Conservation (phyloP, 1,139 yeast species). For the Arxiozyma telluris region DNA sequence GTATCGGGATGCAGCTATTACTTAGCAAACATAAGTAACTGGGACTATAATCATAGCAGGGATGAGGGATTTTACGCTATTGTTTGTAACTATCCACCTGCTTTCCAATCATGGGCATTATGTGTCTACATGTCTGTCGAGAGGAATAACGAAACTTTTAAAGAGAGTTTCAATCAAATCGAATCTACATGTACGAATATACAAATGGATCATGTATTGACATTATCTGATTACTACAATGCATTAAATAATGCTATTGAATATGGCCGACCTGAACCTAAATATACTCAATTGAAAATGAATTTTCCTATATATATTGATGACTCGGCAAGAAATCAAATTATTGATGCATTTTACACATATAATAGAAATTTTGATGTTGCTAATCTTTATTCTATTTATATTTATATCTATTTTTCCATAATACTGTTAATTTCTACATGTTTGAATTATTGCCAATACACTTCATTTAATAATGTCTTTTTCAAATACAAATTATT, state of each 20-base stretch:
- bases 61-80: slow-evolving; percentile 4
- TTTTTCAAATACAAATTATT: slow-evolving; percentile 9
- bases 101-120: slow-evolving; percentile 17
- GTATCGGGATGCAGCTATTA: slow-evolving; percentile 6
- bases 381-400: slow-evolving; percentile 11
- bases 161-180: slow-evolving; percentile 10
- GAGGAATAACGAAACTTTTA: slow-evolving; percentile 6
- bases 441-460: slow-evolving; percentile 9
- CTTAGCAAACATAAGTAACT: slow-evolving; percentile 2
- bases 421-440: slow-evolving; percentile 8
- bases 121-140: slow-evolving; percentile 13
- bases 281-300: slow-evolving; percentile 1
- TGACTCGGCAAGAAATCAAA: slow-evolving; percentile 5
- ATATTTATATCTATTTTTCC: slow-evolving; percentile 12
- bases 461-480: slow-evolving; percentile 12
- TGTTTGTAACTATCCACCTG: slow-evolving; percentile 17
- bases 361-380: slow-evolving; percentile 15
- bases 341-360: slow-evolving; percentile 14
- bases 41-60: slow-evolving; percentile 4
- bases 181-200: slow-evolving; percentile 6
- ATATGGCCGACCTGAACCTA: slow-evolving; percentile 4
- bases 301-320: slow-evolving; percentile 13
- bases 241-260: slow-evolving; percentile 13
- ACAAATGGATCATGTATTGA: background rate
- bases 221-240: slow-evolving; percentile 5